These are phyloP conservation scores for Discostella stelligera DNA, from an alignment of 352 stramenopile genomes.

Conservation along the genomic window DNA sequence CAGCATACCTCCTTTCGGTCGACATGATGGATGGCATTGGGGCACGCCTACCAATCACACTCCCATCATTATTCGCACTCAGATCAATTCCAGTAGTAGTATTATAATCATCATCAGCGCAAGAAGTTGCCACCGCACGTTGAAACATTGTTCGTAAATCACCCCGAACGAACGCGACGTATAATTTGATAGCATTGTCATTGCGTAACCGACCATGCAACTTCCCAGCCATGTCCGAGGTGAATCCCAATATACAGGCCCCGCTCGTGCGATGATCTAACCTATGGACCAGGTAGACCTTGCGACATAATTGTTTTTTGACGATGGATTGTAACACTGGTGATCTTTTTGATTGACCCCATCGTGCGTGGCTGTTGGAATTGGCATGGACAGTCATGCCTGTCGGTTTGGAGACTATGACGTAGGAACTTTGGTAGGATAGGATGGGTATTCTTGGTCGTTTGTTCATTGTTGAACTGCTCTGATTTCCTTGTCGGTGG, in stretches of 20 bases:
- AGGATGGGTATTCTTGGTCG: slow-evolving; percentile 57
- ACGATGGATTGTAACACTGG: slow-evolving; percentile 47
- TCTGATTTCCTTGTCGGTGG: too few species aligned
- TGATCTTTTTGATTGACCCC: slow-evolving; percentile 11
- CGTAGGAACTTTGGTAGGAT: slow-evolving; percentile 59
- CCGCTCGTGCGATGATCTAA: slow-evolving; percentile 74
- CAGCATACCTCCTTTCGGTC: too few species aligned
- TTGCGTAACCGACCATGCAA: slow-evolving; percentile 40
- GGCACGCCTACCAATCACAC: too few species aligned
- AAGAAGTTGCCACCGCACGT: neutral
- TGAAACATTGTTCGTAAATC: slow-evolving; percentile 44
- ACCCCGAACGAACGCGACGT: slow-evolving; percentile 61
- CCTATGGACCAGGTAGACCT: slow-evolving; percentile 65
- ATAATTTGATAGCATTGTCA: slow-evolving; percentile 52
- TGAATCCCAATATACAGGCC: slow-evolving; percentile 62
- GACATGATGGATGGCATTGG: too few species aligned
- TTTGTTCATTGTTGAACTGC: too few species aligned
- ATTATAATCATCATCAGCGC: too few species aligned
- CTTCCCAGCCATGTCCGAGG: slow-evolving; percentile 37
- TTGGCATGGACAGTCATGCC: slow-evolving; percentile 60
- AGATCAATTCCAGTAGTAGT: too few species aligned
- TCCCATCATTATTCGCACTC: too few species aligned
- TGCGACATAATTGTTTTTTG: slow-evolving; percentile 61
- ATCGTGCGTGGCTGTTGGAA: slow-evolving; percentile 16
- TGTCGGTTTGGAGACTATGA: slow-evolving; percentile 67